These are phyloP conservation scores for Suillus discolor DNA, from an alignment of 768 basidiomycete species.

Conservation along the genomic window DNA sequence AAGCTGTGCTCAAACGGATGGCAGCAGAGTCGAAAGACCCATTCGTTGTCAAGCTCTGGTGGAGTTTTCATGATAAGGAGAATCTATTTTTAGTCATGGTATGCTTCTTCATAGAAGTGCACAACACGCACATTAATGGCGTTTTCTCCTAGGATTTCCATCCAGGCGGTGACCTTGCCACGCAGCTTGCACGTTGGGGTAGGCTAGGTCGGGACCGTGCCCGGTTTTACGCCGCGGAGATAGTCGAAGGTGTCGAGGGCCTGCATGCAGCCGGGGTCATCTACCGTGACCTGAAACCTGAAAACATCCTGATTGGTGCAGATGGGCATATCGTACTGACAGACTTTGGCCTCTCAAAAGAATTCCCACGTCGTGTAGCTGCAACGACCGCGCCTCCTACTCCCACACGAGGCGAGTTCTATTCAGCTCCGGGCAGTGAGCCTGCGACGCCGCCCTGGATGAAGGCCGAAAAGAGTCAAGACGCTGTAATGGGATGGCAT, in stretches of 20 bases:
- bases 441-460: conserved; percentile 78
- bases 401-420: conserved; percentile 55
- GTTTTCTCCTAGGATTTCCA: conserved; percentile 74
- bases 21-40: conserved; percentile 86
- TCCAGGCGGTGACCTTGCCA: conserved; percentile 94
- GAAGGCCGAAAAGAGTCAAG: conserved; percentile 60
- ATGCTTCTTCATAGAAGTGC: conserved; percentile 26
- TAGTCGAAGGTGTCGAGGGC: conserved; percentile 95
- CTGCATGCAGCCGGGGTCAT: conserved; percentile 94
- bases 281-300: conserved; percentile 96
- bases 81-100: conserved; percentile 97
- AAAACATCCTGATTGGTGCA: conserved; percentile 92
- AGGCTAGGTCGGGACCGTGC: conserved; percentile 91
- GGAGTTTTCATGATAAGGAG: conserved; percentile 98
- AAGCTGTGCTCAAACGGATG: conserved; percentile 93
- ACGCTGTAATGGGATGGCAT: conserved; percentile 59
- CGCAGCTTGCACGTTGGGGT: conserved; percentile 96
- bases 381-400: conserved; percentile 58
- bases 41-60: conserved; percentile 95
- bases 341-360: conserved; percentile 94
- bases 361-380: conserved; percentile 66
- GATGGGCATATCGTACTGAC: conserved; percentile 97
- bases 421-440: conserved; percentile 42
- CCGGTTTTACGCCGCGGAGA: conserved; percentile 96
- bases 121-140: conserved; percentile 16